A percentile compares a stretch with the other conserved stretches of the same genome.
phyloP scores from a whole-genome alignment of 2,329 filamentous ascomycete genomes.

The Clonostachys chloroleuca region DNA sequence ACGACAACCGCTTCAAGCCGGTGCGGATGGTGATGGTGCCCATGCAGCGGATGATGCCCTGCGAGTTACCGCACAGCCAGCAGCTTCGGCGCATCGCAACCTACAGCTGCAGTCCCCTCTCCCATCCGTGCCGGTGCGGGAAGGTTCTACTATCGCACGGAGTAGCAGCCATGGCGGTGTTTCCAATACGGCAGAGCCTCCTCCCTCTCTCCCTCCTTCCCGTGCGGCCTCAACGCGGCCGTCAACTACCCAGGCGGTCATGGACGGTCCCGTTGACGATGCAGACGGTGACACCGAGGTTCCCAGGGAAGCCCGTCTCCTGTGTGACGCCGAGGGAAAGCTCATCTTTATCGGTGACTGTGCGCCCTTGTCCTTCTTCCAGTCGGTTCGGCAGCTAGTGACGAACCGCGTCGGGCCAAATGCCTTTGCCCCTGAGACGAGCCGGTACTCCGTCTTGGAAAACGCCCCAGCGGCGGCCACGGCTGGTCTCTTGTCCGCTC shows the following conservation, averaged over 20 bases:
- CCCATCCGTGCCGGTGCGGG: no score
- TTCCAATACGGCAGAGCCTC: background rate
- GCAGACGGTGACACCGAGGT: slow-evolving; percentile 49
- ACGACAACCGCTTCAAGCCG: background rate
- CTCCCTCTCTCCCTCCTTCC: background rate
- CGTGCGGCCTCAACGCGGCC: background rate
- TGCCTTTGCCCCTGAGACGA: slow-evolving; percentile 46
- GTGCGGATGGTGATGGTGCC: no score
- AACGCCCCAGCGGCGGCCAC: background rate
- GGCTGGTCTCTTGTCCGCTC: slow-evolving; percentile 6
- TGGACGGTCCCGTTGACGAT: slow-evolving; percentile 29
- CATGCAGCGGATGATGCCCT: no score
- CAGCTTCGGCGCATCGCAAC: no score
- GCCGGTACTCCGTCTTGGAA: slow-evolving; percentile 43
- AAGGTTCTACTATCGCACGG: no score
- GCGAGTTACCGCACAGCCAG: no score
- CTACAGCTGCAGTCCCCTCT: no score
- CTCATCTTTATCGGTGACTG: slow-evolving; percentile 53
- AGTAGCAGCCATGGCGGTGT: no score
- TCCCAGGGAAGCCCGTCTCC: slow-evolving; percentile 44
- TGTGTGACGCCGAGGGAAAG: slow-evolving; percentile 48
- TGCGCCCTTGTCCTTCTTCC: slow-evolving; percentile 50
- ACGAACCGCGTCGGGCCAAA: slow-evolving; percentile 40
- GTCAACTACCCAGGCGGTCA: background rate
- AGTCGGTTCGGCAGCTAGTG: slow-evolving; percentile 48